Base-by-base conservation (phyloP, 768 basidiomycete genomes). In the Neoboletus magnificus region DNA sequence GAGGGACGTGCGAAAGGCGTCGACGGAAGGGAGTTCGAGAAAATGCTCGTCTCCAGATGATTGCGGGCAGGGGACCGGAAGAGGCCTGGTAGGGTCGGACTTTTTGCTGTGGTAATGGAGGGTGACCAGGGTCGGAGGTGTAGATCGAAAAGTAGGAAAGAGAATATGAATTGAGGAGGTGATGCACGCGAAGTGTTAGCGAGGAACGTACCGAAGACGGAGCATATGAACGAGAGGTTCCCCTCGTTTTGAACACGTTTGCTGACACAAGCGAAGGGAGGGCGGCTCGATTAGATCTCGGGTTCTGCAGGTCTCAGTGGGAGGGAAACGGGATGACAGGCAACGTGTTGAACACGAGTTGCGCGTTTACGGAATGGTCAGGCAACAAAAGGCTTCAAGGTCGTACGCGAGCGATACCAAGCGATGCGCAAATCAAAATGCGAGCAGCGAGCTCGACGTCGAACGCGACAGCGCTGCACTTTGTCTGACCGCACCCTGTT, bases 1-100 rank as follows among this genome's bases (percentile, higher is more conserved):
- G 67, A 87, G 80, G 56, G 90, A 91, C 30, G 91, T 91, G 65
- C 91, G 87, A 76, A 93, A 93, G 72, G 91, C 84, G 75, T 81
- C 83, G 42, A 78, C 74, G 10, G 86, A 80, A 50, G 88, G 86
- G 18, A 93, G 77, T 60, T 80, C 77, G 47, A 81, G 82, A 3
- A 84, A 74, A 46, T 68, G 60, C 43, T 75, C 76, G 56, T 72
- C 73, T 41, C 76, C 69, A 59, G 70, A 62, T 49, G 70, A 62
- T 15, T 68, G 71, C 39, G 69, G 56, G 62, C 68, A 62, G 62
- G 63, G 73, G 49, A 73, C 61, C 46, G 77, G 76, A 57, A 64
- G 73, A 62, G 77, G 81, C 69, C 79, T 84, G 55, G 78, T 75
- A 57, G 62, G 20, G 77, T 90, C 89, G 58, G 89, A 89, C 77